phyloP scores from a whole-genome alignment of 345 rosid genomes.

The Crucihimalaya himalaica region DNA sequence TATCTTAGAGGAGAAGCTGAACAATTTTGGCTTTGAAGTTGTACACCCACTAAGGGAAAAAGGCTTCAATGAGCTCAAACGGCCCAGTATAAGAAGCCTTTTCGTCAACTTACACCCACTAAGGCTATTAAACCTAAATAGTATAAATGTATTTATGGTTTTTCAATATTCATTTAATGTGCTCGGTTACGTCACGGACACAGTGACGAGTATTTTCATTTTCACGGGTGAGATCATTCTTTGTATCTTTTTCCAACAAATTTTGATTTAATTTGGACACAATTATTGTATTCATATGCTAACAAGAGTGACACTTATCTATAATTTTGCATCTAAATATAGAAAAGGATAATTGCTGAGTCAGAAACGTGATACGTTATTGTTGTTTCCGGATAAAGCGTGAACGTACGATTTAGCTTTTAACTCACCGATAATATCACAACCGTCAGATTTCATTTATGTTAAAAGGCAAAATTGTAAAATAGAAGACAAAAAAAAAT shows the following conservation, averaged over 20 bases:
- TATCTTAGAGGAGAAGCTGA: no score
- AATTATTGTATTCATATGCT: background rate
- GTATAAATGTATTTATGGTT: no score
- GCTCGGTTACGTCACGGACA: conserved; percentile 19
- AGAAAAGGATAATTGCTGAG: conserved; percentile 8
- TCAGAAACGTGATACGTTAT: conserved; percentile 13
- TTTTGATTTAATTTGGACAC: background rate
- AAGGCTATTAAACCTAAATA: background rate
- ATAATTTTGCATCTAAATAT: background rate
- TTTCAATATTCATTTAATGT: background rate
- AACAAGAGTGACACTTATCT: background rate
- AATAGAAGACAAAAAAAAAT: background rate
- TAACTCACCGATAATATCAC: conserved; percentile 17
- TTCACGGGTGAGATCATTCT: conserved; percentile 1
- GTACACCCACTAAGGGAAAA: no score
- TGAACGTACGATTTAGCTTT: background rate
- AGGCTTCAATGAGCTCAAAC: background rate
- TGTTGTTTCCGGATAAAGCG: conserved; percentile 24
- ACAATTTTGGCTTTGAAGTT: no score
- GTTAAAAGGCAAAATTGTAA: conserved; percentile 10
- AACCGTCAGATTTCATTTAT: conserved; percentile 24
- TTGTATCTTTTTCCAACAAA: background rate
- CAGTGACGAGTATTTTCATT: background rate
- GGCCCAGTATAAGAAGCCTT: background rate
- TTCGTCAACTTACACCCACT: no score